Base-by-base conservation (phyloP, 441 rosid genomes). In the Dalechampia spathulata region DNA sequence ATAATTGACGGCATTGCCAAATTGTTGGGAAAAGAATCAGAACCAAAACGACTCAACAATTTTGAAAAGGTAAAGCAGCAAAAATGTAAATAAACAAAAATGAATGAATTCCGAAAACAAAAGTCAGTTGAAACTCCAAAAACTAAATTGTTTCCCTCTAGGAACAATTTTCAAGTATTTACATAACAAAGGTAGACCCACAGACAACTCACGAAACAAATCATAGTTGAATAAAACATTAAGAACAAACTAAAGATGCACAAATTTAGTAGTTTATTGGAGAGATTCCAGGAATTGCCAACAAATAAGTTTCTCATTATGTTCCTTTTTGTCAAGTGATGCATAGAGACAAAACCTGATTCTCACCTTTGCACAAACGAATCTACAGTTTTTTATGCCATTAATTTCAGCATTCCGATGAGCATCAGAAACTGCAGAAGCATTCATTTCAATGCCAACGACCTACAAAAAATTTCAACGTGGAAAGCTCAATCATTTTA, bases 341-440 rank as follows among this genome's bases (percentile, higher is more conserved):
- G n/a, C n/a, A n/a, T 20, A 55, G 39, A 25, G n/a, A 30, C 10
- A 51, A 54, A 54, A 68, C 48, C 60, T 17, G 41, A 66, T 42
- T 34, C 80, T 61, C 55, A 85, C 99, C 97, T 93, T 93, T 64
- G 83, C 78, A 67, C 96, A 80, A 49, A 87, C 75, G 74, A 89
- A 93, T 75, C 76, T 85, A 79, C 90, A 85, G 75, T 93, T 89
- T 59, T 73, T 83, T 67, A 93, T 79, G 75, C 86, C 89, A 71
- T 93, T 93, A 58, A 83, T 78, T 74, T 79, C 83, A 52, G 99
- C 99, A 69, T 93, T 93, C 47, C 78, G 64, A 50, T 79, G 77
- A 16, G 99, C 99, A 81, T 90, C 97, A 56, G 75, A 79, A 59
- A 93, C 96, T 20, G 99, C 96, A 41, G 99, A 89, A 58, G 93